Evolutionary conservation across 306 rosid genomes (phyloP), one percentile per base, ranked within the genome.

Genomic region (Begonia fuchsioides): DNA sequence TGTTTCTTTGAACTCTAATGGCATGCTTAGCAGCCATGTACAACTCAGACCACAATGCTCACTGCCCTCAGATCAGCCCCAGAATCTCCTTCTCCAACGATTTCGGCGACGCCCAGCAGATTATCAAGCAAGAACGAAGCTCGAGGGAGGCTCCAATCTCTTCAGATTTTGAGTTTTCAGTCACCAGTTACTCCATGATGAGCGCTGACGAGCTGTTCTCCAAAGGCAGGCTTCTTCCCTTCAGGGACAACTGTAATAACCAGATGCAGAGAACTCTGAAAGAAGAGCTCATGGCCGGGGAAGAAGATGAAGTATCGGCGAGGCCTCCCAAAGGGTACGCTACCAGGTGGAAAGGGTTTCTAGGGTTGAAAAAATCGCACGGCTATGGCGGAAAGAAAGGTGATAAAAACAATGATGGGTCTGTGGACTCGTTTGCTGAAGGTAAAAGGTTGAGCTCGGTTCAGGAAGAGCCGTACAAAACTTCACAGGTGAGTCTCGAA

Each of bases 1-100:
- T 41, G 44, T 41, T 41, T 41, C 13, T 41, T 41, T 41, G 44
- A 41, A 41, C 13, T 41, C 44, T 13, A 11, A 90, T 84, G 97
- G 95, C 85, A 71, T 78, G 80, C 72, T 77, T 76, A 68, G 77
- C 76, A 68, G 77, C 76, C 65, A 84, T 78, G 95, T 81, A 88
- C 72, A 78, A 83, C 65, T 71, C 79, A 14, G 72, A 82, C 55
- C 78, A 69, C 20, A 73, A 74, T 52, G 72, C 66, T 19, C 75
- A 71, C 32, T 70, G 17, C 49, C 50, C 92, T 53, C 78, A 90
- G 46, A 74, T 81, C 90, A 90, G 84, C 80, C 95, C 95, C 13
- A 74, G 97, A 68, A 77, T 90, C 59, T 90, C 97, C 2, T 90
- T 90, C 76, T 90, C 97, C 32, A 81, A 72, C 54, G 97, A 90